Evolutionary conservation across 805 yeast genomes (phyloP), one percentile per base, ranked within the genome.

Genomic region (Debaryomyces tyrocola): DNA sequence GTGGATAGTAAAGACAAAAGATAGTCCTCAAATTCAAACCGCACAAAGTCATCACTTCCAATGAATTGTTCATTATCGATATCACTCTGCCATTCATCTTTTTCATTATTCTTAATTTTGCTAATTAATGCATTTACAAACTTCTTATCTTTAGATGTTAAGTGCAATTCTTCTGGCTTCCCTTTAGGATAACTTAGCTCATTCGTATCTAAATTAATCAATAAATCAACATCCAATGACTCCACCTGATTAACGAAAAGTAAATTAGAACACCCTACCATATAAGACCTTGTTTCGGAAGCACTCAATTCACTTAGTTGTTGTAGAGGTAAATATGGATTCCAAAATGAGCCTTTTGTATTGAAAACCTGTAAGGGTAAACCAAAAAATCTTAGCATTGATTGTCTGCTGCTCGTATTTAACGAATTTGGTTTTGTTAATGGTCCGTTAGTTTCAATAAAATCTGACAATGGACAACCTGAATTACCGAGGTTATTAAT

Each of bases 241-340:
- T 81, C 81, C 53, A 67, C 67, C 51, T 84, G 89, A 56, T 84
- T 85, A 39, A 87, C 67, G 36, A 94, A 71, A 34, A 94, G 70
- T 35, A 91, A 83, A 66, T 94, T 94, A 4, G 97, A 90, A 36
- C 95, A 84, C 0, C 99, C 99, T 41, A 89, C 78, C 59, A 88
- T 69, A 54, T 82, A 94, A 60, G 83, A 82, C 31, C 76, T 69
- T 0, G 91, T 78, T 42, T 75, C 78, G 1, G 72, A 69, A 17
- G 78, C 75, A 28, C 71, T 73, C 43, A 94, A 71, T 54, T 87
- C 90, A 43, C 86, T 87, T 46, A 92, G 70, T 60, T 92, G 98
- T 63, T 92, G 99, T 45, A 94, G 70, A 0, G 98, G 96, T n/a
- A 91, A 76, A 66, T 92, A 94, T 1, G 99, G 98, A 55, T 86